phyloP scores from a whole-genome alignment of 345 rosid species.

The Pugionium dolabratum region DNA sequence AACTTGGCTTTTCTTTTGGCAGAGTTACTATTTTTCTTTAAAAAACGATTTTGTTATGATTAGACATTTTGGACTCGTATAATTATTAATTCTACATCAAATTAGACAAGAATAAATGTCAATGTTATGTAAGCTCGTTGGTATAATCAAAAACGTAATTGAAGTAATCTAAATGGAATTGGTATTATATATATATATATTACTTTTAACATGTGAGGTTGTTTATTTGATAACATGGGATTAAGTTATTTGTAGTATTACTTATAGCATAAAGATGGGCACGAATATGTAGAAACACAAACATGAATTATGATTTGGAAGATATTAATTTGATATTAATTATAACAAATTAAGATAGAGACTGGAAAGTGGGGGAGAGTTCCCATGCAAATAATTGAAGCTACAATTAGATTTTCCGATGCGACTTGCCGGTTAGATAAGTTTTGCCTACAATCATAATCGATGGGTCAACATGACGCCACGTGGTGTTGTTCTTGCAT shows the following conservation, averaged over 20 bases:
- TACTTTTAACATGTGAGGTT: conserved; percentile 22
- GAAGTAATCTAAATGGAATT: neutral
- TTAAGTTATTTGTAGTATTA: neutral
- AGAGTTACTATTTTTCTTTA: neutral
- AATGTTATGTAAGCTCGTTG: conserved; percentile 3
- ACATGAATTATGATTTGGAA: conserved; percentile 17
- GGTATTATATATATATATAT: neutral
- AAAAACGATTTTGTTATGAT: conserved; percentile 16
- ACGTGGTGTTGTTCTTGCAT: conserved; percentile 29
- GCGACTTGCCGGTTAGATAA: conserved; percentile 44
- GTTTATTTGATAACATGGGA: conserved; percentile 34
- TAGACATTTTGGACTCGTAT: conserved; percentile 27
- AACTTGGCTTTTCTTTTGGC: conserved; percentile 4
- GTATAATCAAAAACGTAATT: neutral
- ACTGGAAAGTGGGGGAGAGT: conserved; percentile 40
- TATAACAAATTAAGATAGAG: conserved; percentile 27
- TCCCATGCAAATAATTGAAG: conserved; percentile 43
- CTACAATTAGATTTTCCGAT: conserved; percentile 39
- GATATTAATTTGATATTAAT: conserved; percentile 30
- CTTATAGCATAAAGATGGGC: conserved; percentile 20
- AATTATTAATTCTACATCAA: neutral
- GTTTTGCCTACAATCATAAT: conserved; percentile 14
- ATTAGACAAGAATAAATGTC: conserved; percentile 26
- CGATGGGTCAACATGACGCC: conserved; percentile 28
- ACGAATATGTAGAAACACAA: conserved; percentile 31